Evolutionary conservation across 768 basidiomycete species (phyloP), one percentile per base, ranked within the genome.

Genomic region (Xerocomellus dryophilus): DNA sequence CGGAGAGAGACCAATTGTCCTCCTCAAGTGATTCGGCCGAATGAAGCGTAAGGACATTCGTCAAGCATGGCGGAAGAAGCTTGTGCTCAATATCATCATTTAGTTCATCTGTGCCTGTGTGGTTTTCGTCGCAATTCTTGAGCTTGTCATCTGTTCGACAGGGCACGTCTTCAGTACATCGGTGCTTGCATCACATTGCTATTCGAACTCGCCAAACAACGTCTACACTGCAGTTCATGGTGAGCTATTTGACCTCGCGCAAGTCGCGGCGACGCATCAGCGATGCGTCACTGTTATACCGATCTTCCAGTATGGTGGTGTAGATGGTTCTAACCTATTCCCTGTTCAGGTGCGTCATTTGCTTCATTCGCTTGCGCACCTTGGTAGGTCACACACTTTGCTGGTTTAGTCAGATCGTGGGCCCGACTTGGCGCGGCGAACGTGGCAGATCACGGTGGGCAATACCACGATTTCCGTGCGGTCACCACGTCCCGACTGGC

Each of bases 21-120:
- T 25, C 23, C 23, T 25, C 23, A 25, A 25, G 4, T 5, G 23
- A 5, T 25, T 25, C 23, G 23, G 23, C 23, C 23, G 23, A 25
- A 25, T 25, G 23, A 25, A 0, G 23, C 23, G 23, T 25, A 5
- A 25, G 23, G 23, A 25, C 23, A 25, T 3, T 2, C 2, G 23
- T 5, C 23, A 25, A 25, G 23, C 2, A 25, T 25, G 23, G 23
- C 23, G 23, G 23, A 25, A 25, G 23, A 25, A 25, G 23, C 23
- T 25, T 25, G 23, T 5, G 3, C 5, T 25, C 3, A 25, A 25
- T 25, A 25, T 99, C 54, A 76, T 99, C 72, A 98, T 98, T 62
- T 98, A 94, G 95, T 84, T 97, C 65, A 76, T 90, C 27, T 98
- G 94, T 59, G 87, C 71, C n/a, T 84, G 83, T 61, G 86, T 92